These are phyloP conservation scores for Colletotrichum trifolii DNA, from an alignment of 2,329 filamentous ascomycete genomes.

Conservation along the genomic window DNA sequence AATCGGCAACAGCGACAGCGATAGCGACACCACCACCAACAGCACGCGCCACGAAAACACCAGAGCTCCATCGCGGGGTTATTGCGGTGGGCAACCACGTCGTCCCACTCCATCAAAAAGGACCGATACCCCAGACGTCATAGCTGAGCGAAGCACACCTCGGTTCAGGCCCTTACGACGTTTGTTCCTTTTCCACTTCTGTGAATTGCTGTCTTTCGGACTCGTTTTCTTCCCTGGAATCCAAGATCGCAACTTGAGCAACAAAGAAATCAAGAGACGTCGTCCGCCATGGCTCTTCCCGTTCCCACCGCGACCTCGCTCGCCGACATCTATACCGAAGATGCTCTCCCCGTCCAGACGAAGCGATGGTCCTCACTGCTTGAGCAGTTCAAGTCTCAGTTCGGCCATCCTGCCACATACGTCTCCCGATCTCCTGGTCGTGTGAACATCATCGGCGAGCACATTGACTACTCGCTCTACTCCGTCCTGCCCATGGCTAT, in stretches of 20 bases:
- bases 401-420: conserved; percentile 79
- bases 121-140: conserved; percentile 27
- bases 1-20: too few relatives aligned
- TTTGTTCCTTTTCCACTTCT: background rate
- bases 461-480: conserved; percentile 99
- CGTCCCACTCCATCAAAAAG: conserved; percentile 28
- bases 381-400: conserved; percentile 75
- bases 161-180: background rate
- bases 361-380: conserved; percentile 82
- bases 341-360: conserved; percentile 74
- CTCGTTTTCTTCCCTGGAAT: background rate
- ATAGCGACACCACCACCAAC: background rate
- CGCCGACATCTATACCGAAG: conserved; percentile 83
- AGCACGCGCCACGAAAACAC: conserved; percentile 32
- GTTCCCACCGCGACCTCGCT: conserved; percentile 83
- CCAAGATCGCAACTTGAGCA: conserved; percentile 31
- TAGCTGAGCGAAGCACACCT: conserved; percentile 1
- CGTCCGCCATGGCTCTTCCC: conserved; percentile 59
- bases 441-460: conserved; percentile 98
- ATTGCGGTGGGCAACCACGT: conserved; percentile 13
- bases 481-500: conserved; percentile 96
- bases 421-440: conserved; percentile 91
- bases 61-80: conserved; percentile 36
- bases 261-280: conserved; percentile 18
- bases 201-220: background rate